Conservation (phyloP, 2,329 filamentous ascomycete species). For the Fusarium pseudonygamai region DNA sequence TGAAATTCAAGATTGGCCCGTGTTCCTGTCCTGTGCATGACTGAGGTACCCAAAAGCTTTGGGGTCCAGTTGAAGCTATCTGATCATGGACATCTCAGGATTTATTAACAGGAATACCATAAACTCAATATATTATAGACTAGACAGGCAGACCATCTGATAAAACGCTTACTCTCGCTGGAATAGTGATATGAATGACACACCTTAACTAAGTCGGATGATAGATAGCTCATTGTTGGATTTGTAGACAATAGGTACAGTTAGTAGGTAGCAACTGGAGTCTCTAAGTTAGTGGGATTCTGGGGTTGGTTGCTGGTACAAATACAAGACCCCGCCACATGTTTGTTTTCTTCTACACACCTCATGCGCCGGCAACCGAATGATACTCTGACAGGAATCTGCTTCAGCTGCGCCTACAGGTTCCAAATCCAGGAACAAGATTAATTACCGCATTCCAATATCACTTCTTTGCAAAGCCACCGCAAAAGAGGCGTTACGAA, state of each 20-base stretch:
- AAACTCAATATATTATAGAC: background rate
- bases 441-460: background rate
- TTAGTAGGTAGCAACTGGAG: background rate
- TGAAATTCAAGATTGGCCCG: background rate
- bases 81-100: background rate
- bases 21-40: background rate
- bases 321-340: constrained; percentile 36
- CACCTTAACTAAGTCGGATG: background rate
- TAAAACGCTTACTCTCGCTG: background rate
- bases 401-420: background rate
- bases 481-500: background rate
- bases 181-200: background rate
- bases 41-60: background rate
- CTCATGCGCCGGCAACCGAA: background rate
- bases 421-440: background rate
- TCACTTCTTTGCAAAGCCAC: background rate
- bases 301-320: constrained; percentile 32
- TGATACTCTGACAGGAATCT: background rate
- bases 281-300: constrained; percentile 20
- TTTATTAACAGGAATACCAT: background rate
- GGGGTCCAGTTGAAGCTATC: background rate
- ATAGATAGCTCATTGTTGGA: background rate
- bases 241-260: constrained; percentile 5
- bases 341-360: constrained; percentile 34
- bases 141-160: background rate